phyloP scores from a whole-genome alignment of 352 stramenopile species.

The Phytophthora ohioensis region DNA sequence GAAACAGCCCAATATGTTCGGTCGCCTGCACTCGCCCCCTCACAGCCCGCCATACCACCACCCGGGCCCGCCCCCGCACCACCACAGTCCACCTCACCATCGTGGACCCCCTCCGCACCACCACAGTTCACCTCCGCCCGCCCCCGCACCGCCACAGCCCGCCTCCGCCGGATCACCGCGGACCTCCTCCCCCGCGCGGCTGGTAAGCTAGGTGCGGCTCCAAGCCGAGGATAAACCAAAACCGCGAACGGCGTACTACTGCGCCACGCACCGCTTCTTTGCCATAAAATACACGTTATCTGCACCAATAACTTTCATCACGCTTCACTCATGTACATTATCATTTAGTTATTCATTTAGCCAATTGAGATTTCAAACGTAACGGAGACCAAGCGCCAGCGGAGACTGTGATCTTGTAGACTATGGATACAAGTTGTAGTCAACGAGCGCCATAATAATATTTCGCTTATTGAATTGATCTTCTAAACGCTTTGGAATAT shows the following conservation, averaged over 20 bases:
- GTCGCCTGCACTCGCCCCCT: conserved; percentile 20
- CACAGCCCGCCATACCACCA: conserved; percentile 28
- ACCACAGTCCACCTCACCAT: conserved; percentile 19
- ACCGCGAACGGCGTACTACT: not conserved
- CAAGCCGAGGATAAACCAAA: not conserved
- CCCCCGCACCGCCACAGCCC: conserved; percentile 15
- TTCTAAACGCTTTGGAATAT: no score
- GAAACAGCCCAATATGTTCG: conserved; percentile 23
- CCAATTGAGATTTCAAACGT: not conserved
- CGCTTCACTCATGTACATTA: no score
- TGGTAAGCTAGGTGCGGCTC: conserved; percentile 13
- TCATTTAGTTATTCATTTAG: no score
- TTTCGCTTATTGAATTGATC: not conserved
- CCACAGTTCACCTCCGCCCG: conserved; percentile 9
- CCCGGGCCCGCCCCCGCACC: conserved; percentile 8
- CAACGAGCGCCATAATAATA: not conserved
- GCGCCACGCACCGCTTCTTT: not conserved
- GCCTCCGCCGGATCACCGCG: conserved; percentile 13
- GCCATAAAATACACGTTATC: not conserved
- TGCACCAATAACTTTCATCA: not conserved
- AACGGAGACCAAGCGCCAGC: not conserved
- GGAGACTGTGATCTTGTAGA: no score
- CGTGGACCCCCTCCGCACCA: conserved; percentile 1
- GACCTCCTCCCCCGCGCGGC: conserved; percentile 19
- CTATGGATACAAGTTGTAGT: no score